Evolutionary conservation across 768 basidiomycete genomes (phyloP).

Genomic region (Dentipellis sp.): DNA sequence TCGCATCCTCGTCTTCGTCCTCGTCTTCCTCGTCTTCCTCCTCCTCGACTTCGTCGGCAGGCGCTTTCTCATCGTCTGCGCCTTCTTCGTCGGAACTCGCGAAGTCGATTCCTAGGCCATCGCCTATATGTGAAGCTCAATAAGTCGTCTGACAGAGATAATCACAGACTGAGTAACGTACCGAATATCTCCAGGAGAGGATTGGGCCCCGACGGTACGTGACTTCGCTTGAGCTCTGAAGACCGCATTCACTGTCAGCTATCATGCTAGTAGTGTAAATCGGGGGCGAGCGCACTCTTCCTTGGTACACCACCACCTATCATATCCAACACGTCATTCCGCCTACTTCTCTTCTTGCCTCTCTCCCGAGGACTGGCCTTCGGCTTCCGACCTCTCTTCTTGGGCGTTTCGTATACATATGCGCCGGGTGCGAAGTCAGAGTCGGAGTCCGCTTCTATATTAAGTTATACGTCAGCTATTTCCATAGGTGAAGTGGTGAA

Average conservation of each 20-base stretch:
- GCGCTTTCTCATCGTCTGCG: background rate
- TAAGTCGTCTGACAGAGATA: background rate
- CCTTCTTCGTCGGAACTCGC: slow-evolving; percentile 10
- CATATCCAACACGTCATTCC: background rate
- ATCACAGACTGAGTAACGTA: slow-evolving; percentile 1
- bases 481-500: background rate
- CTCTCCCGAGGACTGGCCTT: background rate
- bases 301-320: slow-evolving; percentile 8
- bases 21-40: slow-evolving; percentile 15
- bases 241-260: background rate
- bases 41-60: background rate
- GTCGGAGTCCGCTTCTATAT: slow-evolving; percentile 38
- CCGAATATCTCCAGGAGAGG: slow-evolving; percentile 19
- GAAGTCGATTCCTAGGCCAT: slow-evolving; percentile 7
- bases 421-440: slow-evolving; percentile 38
- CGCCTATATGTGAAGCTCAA: slow-evolving; percentile 8
- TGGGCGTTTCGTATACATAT: slow-evolving; percentile 22
- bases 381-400: slow-evolving; percentile 20
- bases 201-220: slow-evolving; percentile 12
- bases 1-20: slow-evolving; percentile 10
- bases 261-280: too few species aligned
- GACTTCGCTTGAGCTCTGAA: slow-evolving; percentile 1
- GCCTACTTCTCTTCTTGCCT: slow-evolving; percentile 2
- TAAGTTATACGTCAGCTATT: background rate
- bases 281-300: slow-evolving; percentile 16